A percentile compares a stretch with the other conserved stretches of the same genome.
phyloP scores from a whole-genome alignment of 2,329 filamentous ascomycete species.

The Lachnellula subtilissima region DNA sequence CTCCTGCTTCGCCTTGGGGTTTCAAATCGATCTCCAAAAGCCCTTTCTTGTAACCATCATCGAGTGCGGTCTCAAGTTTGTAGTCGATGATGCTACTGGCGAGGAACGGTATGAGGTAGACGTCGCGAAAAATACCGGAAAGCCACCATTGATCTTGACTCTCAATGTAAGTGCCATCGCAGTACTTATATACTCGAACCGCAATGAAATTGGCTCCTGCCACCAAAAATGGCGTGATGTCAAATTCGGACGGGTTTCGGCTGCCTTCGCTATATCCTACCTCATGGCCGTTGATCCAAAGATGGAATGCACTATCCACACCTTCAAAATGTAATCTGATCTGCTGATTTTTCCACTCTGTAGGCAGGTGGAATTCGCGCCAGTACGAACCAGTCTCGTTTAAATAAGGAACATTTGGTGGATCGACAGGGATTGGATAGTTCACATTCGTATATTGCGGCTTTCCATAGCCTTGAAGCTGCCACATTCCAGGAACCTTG shows the following conservation, averaged over 20 bases:
- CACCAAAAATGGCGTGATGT: slow-evolving; percentile 51
- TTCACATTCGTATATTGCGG: slow-evolving; percentile 67
- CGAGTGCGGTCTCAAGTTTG: slow-evolving; percentile 50
- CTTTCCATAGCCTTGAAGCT: slow-evolving; percentile 60
- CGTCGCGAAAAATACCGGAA: slow-evolving; percentile 63
- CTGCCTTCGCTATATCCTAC: slow-evolving; percentile 66
- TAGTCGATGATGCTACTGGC: slow-evolving; percentile 51
- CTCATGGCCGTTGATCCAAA: slow-evolving; percentile 60
- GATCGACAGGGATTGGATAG: slow-evolving; percentile 61
- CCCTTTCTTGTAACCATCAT: slow-evolving; percentile 46
- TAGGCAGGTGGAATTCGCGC: too few relatives aligned
- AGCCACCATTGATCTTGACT: slow-evolving; percentile 66
- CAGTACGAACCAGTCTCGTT: too few relatives aligned
- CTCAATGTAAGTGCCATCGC: slow-evolving; percentile 64
- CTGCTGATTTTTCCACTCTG: too few relatives aligned
- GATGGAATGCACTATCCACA: slow-evolving; percentile 66
- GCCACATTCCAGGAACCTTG: slow-evolving; percentile 56
- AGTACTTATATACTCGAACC: slow-evolving; percentile 67
- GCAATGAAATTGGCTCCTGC: slow-evolving; percentile 49
- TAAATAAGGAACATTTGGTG: slow-evolving; percentile 40
- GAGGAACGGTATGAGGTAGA: slow-evolving; percentile 55
- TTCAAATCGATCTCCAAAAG: slow-evolving; percentile 40
- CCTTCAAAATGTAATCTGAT: slow-evolving; percentile 55
- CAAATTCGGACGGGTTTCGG: slow-evolving; percentile 65
- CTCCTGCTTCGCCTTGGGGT: slow-evolving; percentile 21